A percentile compares a stretch with the other conserved stretches of the same genome.
Evolutionary conservation across 441 rosid species (phyloP).

Genomic region (Pelargonium myrrhifolium): DNA sequence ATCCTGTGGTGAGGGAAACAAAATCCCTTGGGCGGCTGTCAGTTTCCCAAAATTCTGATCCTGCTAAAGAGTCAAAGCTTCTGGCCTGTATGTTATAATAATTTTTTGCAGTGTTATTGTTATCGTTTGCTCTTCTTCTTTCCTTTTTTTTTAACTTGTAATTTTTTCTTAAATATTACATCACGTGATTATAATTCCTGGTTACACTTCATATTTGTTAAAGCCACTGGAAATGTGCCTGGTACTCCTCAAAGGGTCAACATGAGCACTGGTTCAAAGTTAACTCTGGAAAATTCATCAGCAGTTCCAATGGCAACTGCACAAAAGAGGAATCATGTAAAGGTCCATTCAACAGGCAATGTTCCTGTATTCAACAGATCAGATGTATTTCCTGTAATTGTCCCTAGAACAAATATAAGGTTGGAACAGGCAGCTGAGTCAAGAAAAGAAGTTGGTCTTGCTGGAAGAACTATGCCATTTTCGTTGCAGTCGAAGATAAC

Average conservation of each 20-base stretch:
- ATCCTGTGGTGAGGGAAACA: slow-evolving; percentile 59
- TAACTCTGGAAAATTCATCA: slow-evolving; percentile 31
- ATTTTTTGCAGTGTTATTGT: background rate
- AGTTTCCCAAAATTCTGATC: slow-evolving; percentile 56
- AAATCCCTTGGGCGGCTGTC: slow-evolving; percentile 71
- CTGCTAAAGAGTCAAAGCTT: slow-evolving; percentile 52
- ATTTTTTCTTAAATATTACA: slow-evolving; percentile 9
- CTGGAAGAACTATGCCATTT: slow-evolving; percentile 94
- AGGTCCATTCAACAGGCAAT: slow-evolving; percentile 41
- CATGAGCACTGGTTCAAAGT: slow-evolving; percentile 37
- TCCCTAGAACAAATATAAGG: slow-evolving; percentile 62
- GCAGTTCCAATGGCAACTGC: slow-evolving; percentile 43
- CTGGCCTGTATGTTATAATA: slow-evolving; percentile 46
- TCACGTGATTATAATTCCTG: slow-evolving; percentile 20
- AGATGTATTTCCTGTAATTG: slow-evolving; percentile 61
- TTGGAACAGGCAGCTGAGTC: slow-evolving; percentile 56
- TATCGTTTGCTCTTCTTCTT: background rate
- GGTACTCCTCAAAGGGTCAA: slow-evolving; percentile 71
- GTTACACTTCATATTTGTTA: slow-evolving; percentile 29
- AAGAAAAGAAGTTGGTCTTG: slow-evolving; percentile 69
- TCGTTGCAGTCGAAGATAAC: slow-evolving; percentile 77
- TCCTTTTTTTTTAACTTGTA: background rate
- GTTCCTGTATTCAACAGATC: slow-evolving; percentile 44
- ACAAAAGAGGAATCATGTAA: slow-evolving; percentile 48
- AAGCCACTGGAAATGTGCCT: slow-evolving; percentile 75